Base-by-base conservation (phyloP, 176 grass and related monocot species). In the Aegilops tauschii region DNA sequence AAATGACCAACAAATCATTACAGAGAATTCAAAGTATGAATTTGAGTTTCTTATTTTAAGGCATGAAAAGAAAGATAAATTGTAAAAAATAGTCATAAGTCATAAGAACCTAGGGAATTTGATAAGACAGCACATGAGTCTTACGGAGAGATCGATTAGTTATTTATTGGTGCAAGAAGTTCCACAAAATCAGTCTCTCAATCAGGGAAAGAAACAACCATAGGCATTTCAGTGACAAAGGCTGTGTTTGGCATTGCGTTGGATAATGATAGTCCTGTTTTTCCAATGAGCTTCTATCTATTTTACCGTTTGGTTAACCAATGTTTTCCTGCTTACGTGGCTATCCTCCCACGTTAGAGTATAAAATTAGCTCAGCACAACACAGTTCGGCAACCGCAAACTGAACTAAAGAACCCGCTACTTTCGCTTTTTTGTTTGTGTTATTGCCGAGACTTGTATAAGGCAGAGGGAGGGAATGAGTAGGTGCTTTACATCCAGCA, bases 401-500 rank as follows among this genome's bases (percentile, higher is more conserved):
- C 21, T 27, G 42, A 45, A 39, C n/a, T 11, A 86, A 16, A 66
- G 12, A 65, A 79, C 59, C 8, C n/a, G 4, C 32, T 75, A 37
- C 11, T 28, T 65, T 9, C 17, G 28, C 77, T 82, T 89, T 82
- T 78, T 73, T 25, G 12, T 54, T 35, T 59, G 31, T 64, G 65
- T 81, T 76, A 73, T 45, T 49, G 40, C 12, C 65, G 21, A 61
- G 7, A 74, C 35, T 81, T 35, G 66, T 61, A 83, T 74, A 49
- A 70, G 12, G 63, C 8, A 21, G 65, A 28, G 10, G 6, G 27
- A 59, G 62, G 63, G 23, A 61, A 80, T 39, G 37, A 17, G 30
- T 18, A 94, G 68, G 73, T 73, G 27, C 17, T 78, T 89, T 98
- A 98, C 96, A 98, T 90, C 96, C 96, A 90, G 96, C 96, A 17